Evolutionary conservation across 306 rosid species (phyloP), one percentile per base, ranked within the genome.

Genomic region (Abrus precatorius): DNA sequence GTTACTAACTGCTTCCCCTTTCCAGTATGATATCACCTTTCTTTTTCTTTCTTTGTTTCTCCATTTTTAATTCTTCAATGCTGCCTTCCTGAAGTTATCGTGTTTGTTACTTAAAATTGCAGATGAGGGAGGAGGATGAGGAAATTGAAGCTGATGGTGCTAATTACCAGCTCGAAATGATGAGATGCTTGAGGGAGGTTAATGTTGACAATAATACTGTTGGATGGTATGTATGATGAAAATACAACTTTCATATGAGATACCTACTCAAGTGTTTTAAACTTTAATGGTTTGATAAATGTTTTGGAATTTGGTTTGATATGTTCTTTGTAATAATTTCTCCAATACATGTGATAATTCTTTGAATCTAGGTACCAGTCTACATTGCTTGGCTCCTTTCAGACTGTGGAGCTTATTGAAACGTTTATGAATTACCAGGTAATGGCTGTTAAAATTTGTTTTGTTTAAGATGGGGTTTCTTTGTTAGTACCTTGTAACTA

Each of bases 371-470:
- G 99, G 99, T 95, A 95, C 66, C 99, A 95, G 57, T 95, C 99
- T 36, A 95, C 99, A 30, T 83, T 95, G 85, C 86, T 93, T 11
- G 99, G 99, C 38, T 91, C 98, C 64, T 95, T 88, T 85, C 99
- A 95, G 85, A 93, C 99, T 2, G 95, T 85, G 77, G 99, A 95
- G 77, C 86, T 95, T 69, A 93, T 95, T 47, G 97, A 95, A 87
- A 95, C 99, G 75, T 95, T 93, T 82, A 91, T 95, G 99, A 95
- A 95, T 79, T 95, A 95, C 73, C 97, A 95, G 97, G 99, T 95
- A 86, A 74, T 64, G 45, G 29, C 66, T 75, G 30, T 9, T 75
- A 43, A 12, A 5, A 45, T 34, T 65, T 65, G 12, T 74, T 81
- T 62, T 45, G 2, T 59, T 52, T 48, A 59, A 13, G 65, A 61